These are phyloP conservation scores for Cunninghamia lanceolata DNA, from an alignment of 75 land plant species.

Conservation along the genomic window DNA sequence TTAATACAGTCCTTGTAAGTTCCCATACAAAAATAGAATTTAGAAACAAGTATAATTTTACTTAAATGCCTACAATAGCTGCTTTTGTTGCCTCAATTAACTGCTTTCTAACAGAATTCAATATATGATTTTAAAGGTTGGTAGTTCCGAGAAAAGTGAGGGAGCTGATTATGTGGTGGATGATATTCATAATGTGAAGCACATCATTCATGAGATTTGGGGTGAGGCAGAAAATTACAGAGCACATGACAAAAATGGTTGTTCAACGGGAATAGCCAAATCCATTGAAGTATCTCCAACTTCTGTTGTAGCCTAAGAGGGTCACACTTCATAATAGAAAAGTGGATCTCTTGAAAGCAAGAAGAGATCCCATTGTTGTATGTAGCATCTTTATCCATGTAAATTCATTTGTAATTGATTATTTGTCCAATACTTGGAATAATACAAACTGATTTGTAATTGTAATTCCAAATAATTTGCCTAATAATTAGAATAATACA, in stretches of 20 bases:
- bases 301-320: background rate
- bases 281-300: background rate
- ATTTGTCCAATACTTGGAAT: no score
- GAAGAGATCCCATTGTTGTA: no score
- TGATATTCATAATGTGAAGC: conserved; percentile 28
- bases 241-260: background rate
- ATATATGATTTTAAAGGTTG: conserved; percentile 16
- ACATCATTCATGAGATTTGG: conserved; percentile 30
- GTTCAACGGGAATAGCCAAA: background rate
- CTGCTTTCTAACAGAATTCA: background rate
- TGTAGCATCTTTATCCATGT: no score
- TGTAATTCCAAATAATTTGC: no score
- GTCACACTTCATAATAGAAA: background rate
- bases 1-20: conserved; percentile 66
- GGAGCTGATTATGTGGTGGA: conserved; percentile 33
- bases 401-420: no score
- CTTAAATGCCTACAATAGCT: background rate
- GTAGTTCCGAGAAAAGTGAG: conserved; percentile 18
- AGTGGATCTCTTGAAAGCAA: background rate
- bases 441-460: no score
- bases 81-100: background rate
- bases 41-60: background rate
- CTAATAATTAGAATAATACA: no score
- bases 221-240: no score
- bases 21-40: background rate